phyloP scores from a whole-genome alignment of 345 rosid genomes.

The Euphorbia pulcherrima region DNA sequence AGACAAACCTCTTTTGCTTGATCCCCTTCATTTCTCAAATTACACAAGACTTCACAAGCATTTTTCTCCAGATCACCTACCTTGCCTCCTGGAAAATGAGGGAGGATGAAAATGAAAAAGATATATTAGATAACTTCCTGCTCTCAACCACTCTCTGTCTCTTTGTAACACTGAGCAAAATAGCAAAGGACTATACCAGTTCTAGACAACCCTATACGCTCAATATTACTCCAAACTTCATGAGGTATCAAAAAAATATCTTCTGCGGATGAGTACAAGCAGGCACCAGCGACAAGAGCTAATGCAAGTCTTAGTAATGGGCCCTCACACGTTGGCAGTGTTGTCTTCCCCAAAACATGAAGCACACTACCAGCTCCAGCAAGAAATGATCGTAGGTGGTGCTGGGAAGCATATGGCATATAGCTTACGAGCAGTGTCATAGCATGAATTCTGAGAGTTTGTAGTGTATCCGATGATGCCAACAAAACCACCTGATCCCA shows the following conservation, averaged over 20 bases:
- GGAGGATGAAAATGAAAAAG: neutral
- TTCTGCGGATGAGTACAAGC: slow-evolving; percentile 60
- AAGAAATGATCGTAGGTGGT: slow-evolving; percentile 61
- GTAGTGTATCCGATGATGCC: slow-evolving; percentile 61
- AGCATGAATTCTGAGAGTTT: slow-evolving; percentile 50
- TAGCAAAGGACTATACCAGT: slow-evolving; percentile 37
- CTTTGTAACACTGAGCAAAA: neutral
- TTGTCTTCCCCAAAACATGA: slow-evolving; percentile 46
- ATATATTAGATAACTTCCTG: neutral
- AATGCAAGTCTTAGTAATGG: slow-evolving; percentile 58
- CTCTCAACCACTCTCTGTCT: neutral
- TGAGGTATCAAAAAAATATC: slow-evolving; percentile 66
- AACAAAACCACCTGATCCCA: slow-evolving; percentile 64
- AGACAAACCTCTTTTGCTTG: slow-evolving; percentile 59
- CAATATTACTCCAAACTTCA: slow-evolving; percentile 58
- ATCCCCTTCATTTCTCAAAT: slow-evolving; percentile 60
- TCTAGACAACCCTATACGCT: slow-evolving; percentile 46
- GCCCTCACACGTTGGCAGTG: slow-evolving; percentile 55
- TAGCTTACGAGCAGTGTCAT: slow-evolving; percentile 62
- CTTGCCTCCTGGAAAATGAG: slow-evolving; percentile 34
- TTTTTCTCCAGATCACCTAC: slow-evolving; percentile 55
- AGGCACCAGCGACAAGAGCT: slow-evolving; percentile 66
- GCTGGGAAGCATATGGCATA: slow-evolving; percentile 50
- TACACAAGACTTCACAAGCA: slow-evolving; percentile 66
- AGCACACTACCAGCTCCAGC: slow-evolving; percentile 57